Percentiles rank a stretch among this genome's conserved stretches.
Evolutionary conservation across 2,329 filamentous ascomycete genomes (phyloP).

Genomic region (Coniochaeta hoffmannii): DNA sequence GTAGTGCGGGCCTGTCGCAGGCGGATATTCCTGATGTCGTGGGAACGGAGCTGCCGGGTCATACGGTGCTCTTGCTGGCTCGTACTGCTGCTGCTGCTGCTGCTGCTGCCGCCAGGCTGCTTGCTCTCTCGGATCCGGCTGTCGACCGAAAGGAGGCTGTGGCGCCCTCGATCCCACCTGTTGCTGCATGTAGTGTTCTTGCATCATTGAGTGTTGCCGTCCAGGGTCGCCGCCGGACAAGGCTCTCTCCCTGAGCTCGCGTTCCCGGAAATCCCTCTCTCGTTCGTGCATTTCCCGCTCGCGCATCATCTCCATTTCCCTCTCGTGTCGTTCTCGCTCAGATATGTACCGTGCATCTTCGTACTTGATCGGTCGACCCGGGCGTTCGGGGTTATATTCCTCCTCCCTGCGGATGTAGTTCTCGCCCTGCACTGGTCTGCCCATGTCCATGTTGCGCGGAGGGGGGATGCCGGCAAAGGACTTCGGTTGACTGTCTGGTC

Average conservation of each 20-base stretch:
- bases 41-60: slow-evolving; percentile 34
- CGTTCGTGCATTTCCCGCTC: slow-evolving; percentile 20
- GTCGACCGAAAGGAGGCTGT: slow-evolving; percentile 34
- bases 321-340: slow-evolving; percentile 37
- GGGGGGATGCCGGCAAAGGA: slow-evolving; percentile 34
- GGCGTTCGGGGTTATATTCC: slow-evolving; percentile 48
- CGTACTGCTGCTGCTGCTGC: slow-evolving; percentile 33
- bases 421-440: slow-evolving; percentile 31
- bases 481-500: slow-evolving; percentile 46
- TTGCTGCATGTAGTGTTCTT: slow-evolving; percentile 36
- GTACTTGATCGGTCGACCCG: slow-evolving; percentile 30
- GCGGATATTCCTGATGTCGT: slow-evolving; percentile 42
- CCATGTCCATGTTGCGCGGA: slow-evolving; percentile 39
- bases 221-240: slow-evolving; percentile 41
- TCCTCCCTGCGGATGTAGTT: slow-evolving; percentile 42
- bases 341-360: slow-evolving; percentile 46
- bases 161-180: slow-evolving; percentile 11
- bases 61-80: slow-evolving; percentile 33
- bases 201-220: slow-evolving; percentile 35
- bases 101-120: slow-evolving; percentile 27
- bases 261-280: slow-evolving; percentile 33
- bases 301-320: slow-evolving; percentile 14
- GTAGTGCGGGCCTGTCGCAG: slow-evolving; percentile 32
- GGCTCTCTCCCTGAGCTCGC: slow-evolving; percentile 36
- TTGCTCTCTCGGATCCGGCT: slow-evolving; percentile 32